phyloP scores from a whole-genome alignment of 768 basidiomycete genomes.

The Leccinum subgranulosum region DNA sequence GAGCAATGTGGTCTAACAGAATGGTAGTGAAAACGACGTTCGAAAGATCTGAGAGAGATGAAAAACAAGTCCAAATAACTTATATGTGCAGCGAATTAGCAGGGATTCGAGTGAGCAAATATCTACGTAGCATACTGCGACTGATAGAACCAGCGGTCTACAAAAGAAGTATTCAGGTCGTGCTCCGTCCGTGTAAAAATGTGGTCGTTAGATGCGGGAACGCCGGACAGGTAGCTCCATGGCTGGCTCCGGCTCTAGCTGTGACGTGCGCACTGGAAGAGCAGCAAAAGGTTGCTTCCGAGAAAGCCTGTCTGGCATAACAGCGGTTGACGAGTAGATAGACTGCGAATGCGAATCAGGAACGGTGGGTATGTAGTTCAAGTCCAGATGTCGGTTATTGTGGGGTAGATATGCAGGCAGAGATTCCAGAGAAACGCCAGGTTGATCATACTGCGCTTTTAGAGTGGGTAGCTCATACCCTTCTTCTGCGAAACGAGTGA shows the following conservation, averaged over 20 bases:
- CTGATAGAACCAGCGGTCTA: background rate
- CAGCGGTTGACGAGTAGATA: background rate
- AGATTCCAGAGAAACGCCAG: background rate
- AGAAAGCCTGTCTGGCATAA: background rate
- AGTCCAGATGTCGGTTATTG: background rate
- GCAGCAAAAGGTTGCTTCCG: slow-evolving; percentile 18
- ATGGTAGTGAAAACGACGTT: background rate
- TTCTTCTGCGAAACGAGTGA: background rate
- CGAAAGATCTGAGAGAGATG: background rate
- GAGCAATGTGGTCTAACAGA: background rate
- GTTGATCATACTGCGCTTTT: background rate
- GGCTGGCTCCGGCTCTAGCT: slow-evolving; percentile 31
- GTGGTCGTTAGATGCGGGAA: background rate
- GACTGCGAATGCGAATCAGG: background rate
- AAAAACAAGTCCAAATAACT: background rate
- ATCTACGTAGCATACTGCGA: background rate
- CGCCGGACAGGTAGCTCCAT: slow-evolving; percentile 28
- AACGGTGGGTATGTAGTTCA: background rate
- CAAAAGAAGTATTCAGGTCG: background rate
- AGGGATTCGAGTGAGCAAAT: background rate
- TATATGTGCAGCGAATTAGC: background rate
- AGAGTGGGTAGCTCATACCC: slow-evolving; percentile 17
- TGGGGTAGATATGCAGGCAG: background rate
- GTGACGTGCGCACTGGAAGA: slow-evolving; percentile 29
- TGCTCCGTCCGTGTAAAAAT: too few relatives aligned